Evolutionary conservation across 305 asterid species (phyloP).

Genomic region (Solanum aculeatissimum): DNA sequence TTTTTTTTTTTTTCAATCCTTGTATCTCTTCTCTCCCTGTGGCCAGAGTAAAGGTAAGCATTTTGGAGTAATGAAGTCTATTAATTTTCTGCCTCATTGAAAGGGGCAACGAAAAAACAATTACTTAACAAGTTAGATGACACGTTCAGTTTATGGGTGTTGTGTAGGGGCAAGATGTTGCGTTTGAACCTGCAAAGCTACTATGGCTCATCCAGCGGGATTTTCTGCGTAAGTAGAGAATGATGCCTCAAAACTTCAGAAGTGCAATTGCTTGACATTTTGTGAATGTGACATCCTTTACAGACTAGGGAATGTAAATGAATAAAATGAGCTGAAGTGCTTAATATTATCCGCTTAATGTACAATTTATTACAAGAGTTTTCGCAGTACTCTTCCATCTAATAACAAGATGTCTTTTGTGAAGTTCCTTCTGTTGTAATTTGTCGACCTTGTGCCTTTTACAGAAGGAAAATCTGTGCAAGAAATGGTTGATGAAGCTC

Average conservation of each 20-base stretch:
- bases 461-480: constrained; percentile 97
- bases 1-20: constrained; percentile 11
- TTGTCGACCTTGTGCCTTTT: neutral
- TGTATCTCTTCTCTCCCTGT: neutral
- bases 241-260: neutral
- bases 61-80: neutral
- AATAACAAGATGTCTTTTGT: neutral
- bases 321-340: neutral
- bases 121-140: neutral
- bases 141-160: constrained; percentile 2
- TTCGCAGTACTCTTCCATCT: neutral
- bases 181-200: constrained; percentile 97
- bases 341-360: neutral
- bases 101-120: neutral
- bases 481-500: constrained; percentile 94
- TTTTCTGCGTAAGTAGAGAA: constrained; percentile 68
- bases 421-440: constrained; percentile 17
- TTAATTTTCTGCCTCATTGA: neutral
- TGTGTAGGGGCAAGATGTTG: constrained; percentile 94
- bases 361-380: neutral
- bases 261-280: neutral
- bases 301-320: neutral
- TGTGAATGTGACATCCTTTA: neutral
- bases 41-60: constrained; percentile 85
- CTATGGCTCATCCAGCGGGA: constrained; percentile 99